Base-by-base conservation (phyloP, 2,329 filamentous ascomycete genomes). In the Akanthomyces dipterigenus region DNA sequence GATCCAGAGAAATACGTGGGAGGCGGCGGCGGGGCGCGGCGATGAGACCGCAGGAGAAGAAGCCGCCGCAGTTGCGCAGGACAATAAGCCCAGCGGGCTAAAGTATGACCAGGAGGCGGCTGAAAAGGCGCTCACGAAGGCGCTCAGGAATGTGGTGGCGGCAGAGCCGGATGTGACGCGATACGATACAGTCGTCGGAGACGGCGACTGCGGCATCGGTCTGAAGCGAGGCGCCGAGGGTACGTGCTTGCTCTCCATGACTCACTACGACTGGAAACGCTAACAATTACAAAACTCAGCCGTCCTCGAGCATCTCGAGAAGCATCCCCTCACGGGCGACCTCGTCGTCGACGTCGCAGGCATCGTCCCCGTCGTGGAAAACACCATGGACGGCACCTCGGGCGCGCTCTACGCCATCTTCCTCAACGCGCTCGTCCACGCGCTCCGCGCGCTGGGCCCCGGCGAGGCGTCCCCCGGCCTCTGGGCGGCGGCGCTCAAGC, bases 151-250 rank as follows among this genome's bases (percentile, higher is more conserved):
- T 40, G 76, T 92, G 16, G 82, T 91, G 64, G 80, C 77, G 0
- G 87, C 81, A 1, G 89, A 92, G 71, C 86, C 88, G 1, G 86
- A 90, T 55, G 80, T 91, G 55, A 91, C 89, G 0, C 82, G 78
- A 55, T 91, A 85, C 68, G 89, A 91, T 70, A 96, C 91, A 0
- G 85, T 95, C 14, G 91, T 96, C 26, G 92, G 92, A 46, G 92
- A 96, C 70, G 92, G 92, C 51, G 92, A 96, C 74, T 96, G 92
- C 69, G 92, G 92, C 11, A 90, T 91, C 62, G 91, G 91, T 5
- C 78, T 96, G 64, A 91, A 91, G 77, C 86, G 91, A 64, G 92
- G 92, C 54, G 91, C 92, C n/a, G 88, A 96, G 80, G 85, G 80
- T 82, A 74, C 71, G 75, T 46, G 7, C 16, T 28, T 5, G 12